A percentile compares a stretch with the other conserved stretches of the same genome.
Conservation (phyloP, 768 basidiomycete genomes). For the Termitomyces sp. region DNA sequence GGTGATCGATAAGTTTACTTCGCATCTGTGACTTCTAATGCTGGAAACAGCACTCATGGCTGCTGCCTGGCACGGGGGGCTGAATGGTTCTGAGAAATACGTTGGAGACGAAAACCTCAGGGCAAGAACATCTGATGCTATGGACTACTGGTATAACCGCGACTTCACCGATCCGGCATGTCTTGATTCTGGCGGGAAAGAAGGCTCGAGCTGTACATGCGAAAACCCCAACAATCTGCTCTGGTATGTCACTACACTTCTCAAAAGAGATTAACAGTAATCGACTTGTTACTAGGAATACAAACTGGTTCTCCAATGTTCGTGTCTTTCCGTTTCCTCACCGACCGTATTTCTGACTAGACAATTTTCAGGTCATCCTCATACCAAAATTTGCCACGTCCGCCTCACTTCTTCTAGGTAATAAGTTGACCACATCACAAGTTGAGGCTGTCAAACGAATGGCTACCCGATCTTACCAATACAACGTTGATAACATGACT, state of each 20-base stretch:
- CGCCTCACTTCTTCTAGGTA: conserved; percentile 41
- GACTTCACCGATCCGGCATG: conserved; percentile 47
- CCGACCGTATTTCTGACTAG: neutral
- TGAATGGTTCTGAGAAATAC: conserved; percentile 33
- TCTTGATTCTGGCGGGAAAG: conserved; percentile 39
- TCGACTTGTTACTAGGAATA: conserved; percentile 32
- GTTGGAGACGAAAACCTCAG: conserved; percentile 30
- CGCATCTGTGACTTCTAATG: neutral
- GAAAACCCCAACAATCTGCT: conserved; percentile 33
- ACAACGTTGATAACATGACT: conserved; percentile 38
- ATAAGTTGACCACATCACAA: conserved; percentile 31
- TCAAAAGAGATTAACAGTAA: neutral
- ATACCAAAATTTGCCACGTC: conserved; percentile 48
- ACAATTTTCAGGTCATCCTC: conserved; percentile 38
- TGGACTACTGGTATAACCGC: conserved; percentile 50
- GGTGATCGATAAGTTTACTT: conserved; percentile 5
- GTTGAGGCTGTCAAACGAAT: conserved; percentile 35
- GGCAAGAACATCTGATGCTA: conserved; percentile 32
- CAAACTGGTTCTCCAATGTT: conserved; percentile 52
- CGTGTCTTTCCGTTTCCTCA: neutral
- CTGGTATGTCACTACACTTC: conserved; percentile 20
- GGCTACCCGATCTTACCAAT: conserved; percentile 39
- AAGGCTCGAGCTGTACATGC: conserved; percentile 40
- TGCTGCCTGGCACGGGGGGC: conserved; percentile 49
- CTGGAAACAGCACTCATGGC: conserved; percentile 39